phyloP scores from a whole-genome alignment of 1,284 basidiomycete genomes.

The Cryptococcus sp. region DNA sequence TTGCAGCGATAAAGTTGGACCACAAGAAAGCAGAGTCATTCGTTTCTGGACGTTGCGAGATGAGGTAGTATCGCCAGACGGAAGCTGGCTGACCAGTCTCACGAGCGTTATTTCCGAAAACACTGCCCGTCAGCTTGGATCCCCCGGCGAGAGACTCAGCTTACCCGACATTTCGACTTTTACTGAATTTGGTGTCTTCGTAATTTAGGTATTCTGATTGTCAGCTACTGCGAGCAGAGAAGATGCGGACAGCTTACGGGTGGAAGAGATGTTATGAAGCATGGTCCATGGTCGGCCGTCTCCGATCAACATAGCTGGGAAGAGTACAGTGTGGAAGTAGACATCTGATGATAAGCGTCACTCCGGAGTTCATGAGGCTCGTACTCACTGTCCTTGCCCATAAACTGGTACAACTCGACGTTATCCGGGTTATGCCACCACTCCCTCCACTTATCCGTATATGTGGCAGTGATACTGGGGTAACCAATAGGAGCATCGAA shows the following conservation, averaged over 20 bases:
- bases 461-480: conserved; percentile 93
- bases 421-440: conserved; percentile 97
- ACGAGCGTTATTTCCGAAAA: conserved; percentile 92
- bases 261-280: conserved; percentile 91
- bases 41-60: conserved; percentile 89
- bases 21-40: conserved; percentile 96
- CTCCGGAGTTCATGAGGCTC: background rate
- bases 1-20: conserved; percentile 88
- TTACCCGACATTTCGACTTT: conserved; percentile 84
- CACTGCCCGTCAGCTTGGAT: conserved; percentile 42
- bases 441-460: conserved; percentile 88
- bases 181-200: conserved; percentile 98
- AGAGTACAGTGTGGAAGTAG: conserved; percentile 97
- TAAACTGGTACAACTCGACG: conserved; percentile 95
- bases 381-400: conserved; percentile 80
- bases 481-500: conserved; percentile 98
- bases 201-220: conserved; percentile 90
- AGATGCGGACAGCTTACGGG: conserved; percentile 57
- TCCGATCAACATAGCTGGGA: conserved; percentile 83
- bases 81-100: conserved; percentile 89
- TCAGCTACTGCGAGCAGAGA: background rate
- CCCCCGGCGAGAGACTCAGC: background rate
- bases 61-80: conserved; percentile 96
- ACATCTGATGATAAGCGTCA: conserved; percentile 55
- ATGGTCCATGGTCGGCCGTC: conserved; percentile 91